Base-by-base conservation (phyloP, 768 basidiomycete genomes). In the Atractiella rhizophila region DNA sequence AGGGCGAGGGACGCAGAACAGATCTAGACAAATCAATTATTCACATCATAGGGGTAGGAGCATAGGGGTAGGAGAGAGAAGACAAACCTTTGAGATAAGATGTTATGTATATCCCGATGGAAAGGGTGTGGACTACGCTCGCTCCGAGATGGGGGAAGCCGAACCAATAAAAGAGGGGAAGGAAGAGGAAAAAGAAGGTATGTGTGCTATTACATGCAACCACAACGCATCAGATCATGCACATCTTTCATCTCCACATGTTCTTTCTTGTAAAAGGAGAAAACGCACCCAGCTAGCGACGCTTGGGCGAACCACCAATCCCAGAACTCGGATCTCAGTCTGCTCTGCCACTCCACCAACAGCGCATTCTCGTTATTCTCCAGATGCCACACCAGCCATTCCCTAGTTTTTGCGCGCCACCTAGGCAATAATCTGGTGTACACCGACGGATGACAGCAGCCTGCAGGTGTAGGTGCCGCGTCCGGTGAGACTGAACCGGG, bases 101-200 rank as follows among this genome's bases (percentile, higher is more conserved):
- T 0, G 81, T 71, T n/a, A 68, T 54, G 59, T 88, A 91, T 23
- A 86, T 78, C 4, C 85, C 44, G 13, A 45, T 45, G 3, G 50
- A 47, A 34, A 52, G 41, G 18, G 43, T 38, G 39, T 54, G 34
- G 37, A 51, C 35, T 5, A 43, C 31, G 4, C 49, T 52, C 37
- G 20, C 11, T 2, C 76, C 82, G 30, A 73, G 61, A 30, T 73
- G 67, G 2, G 61, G 62, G 48, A 71, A 67, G 0, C 86, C 86
- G 54, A 88, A 91, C 65, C 85, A 94, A 53, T 76, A 88, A 46
- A 81, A 65, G 0, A 72, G 63, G 0, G 88, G 88, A 5, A 98
- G 62, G 45, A 71, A 69, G 76, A 88, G 81, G 66, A 96, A 94
- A 61, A 85, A 94, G 31, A 46, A 49, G 21, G 48, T 53, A 43